These are phyloP conservation scores for Xylaria curta DNA, from an alignment of 495 filamentous ascomycete species.

Conservation along the genomic window DNA sequence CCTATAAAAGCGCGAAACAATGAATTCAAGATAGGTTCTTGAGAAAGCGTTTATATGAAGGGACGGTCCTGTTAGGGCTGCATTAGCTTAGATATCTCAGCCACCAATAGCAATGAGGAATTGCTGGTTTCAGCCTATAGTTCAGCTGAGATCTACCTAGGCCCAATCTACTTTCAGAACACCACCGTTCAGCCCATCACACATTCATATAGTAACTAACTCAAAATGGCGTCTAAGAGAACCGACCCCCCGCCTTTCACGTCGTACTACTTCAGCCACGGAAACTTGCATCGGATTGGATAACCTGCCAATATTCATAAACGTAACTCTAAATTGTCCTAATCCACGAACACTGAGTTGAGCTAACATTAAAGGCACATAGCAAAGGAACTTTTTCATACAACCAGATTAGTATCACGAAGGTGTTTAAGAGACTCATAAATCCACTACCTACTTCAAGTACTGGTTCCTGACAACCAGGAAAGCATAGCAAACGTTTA, in stretches of 20 bases:
- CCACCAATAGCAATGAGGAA: neutral
- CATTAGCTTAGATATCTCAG: neutral
- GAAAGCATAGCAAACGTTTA: neutral
- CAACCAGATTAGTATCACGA: no score
- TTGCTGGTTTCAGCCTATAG: neutral
- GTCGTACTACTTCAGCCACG: neutral
- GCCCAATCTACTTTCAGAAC: slow-evolving; percentile 1
- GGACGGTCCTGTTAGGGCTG: slow-evolving; percentile 6
- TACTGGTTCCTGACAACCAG: no score
- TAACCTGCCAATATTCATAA: neutral
- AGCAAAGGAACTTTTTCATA: no score
- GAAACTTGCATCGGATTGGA: neutral
- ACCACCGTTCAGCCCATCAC: slow-evolving; percentile 4
- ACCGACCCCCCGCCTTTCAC: neutral
- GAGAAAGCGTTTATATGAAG: neutral
- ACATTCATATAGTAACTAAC: neutral
- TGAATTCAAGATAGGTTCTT: neutral
- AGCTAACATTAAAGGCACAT: no score
- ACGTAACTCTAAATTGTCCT: neutral
- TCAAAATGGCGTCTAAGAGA: neutral
- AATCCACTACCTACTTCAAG: no score
- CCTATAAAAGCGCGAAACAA: neutral
- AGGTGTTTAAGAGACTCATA: no score
- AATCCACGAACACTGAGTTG: neutral
- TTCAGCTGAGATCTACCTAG: slow-evolving; percentile 11